phyloP scores from a whole-genome alignment of 2,329 filamentous ascomycete species.

The Pyrenochaeta sp. region DNA sequence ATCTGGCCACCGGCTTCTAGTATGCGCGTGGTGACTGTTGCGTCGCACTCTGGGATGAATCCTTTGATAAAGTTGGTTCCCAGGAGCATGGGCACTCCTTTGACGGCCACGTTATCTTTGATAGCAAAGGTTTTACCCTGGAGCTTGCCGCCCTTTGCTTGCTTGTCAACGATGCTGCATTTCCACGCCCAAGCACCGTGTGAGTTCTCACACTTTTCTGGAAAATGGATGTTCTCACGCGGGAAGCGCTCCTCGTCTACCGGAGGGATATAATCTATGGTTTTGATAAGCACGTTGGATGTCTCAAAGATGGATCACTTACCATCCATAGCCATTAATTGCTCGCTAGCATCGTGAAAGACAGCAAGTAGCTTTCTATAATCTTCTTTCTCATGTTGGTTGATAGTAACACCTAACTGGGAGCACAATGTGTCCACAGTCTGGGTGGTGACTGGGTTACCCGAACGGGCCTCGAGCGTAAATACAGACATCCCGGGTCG shows the following conservation, averaged over 20 bases:
- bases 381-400: conserved; percentile 48
- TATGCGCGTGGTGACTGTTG: conserved; percentile 39
- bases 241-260: conserved; percentile 46
- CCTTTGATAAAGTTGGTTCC: conserved; percentile 33
- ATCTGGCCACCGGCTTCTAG: conserved; percentile 38
- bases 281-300: background rate
- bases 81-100: conserved; percentile 40
- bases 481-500: conserved; percentile 47
- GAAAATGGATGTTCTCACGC: conserved; percentile 45
- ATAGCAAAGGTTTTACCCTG: conserved; percentile 43
- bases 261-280: conserved; percentile 40
- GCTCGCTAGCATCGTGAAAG: conserved; percentile 49
- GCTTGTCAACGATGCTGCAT: conserved; percentile 45
- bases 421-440: conserved; percentile 43
- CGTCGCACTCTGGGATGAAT: conserved; percentile 26
- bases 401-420: conserved; percentile 41
- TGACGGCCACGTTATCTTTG: conserved; percentile 45
- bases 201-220: conserved; percentile 42
- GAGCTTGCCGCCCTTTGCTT: conserved; percentile 37
- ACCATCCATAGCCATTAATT: conserved; percentile 46
- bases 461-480: conserved; percentile 40
- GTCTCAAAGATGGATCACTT: conserved; percentile 31
- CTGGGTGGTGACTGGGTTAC: conserved; percentile 44
- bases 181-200: conserved; percentile 56
- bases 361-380: conserved; percentile 49